phyloP scores from a whole-genome alignment of 2,329 filamentous ascomycete genomes.

The Diaporthe sp. region DNA sequence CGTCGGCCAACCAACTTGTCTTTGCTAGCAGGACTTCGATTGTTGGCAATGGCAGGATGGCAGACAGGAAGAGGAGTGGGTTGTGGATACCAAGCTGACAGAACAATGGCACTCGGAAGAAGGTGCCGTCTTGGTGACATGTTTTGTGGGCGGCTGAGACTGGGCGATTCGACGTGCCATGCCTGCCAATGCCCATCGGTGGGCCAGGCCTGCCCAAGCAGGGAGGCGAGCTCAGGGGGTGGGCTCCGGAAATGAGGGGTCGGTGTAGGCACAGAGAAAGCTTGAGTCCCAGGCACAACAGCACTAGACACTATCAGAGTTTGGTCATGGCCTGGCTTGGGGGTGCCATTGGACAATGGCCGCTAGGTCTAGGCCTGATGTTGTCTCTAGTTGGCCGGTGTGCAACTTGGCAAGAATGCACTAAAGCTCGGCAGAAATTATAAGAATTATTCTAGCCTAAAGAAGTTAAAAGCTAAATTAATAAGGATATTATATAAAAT shows the following conservation, averaged over 20 bases:
- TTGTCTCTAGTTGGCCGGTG: background rate
- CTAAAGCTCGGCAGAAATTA: too few relatives aligned
- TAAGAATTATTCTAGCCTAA: too few relatives aligned
- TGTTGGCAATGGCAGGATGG: background rate
- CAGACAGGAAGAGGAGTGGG: background rate
- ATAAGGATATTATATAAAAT: too few relatives aligned
- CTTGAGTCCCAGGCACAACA: background rate
- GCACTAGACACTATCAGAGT: conserved; percentile 6
- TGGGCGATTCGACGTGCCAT: background rate
- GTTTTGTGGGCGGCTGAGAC: conserved; percentile 18
- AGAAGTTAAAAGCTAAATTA: too few relatives aligned
- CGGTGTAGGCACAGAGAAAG: background rate
- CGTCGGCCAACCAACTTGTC: background rate
- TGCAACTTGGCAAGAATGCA: too few relatives aligned
- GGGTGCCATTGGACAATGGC: conserved; percentile 5
- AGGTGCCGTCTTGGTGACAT: conserved; percentile 28
- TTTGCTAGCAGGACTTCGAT: background rate
- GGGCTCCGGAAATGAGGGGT: background rate
- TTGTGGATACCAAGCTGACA: background rate
- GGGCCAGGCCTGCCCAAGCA: background rate
- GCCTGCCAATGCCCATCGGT: conserved; percentile 1
- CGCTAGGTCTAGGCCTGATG: background rate
- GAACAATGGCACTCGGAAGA: background rate
- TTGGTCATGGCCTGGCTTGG: background rate
- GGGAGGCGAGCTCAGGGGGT: conserved; percentile 22